phyloP scores from a whole-genome alignment of 2,329 filamentous ascomycete species.

The Paracoccidioides brasiliensis region DNA sequence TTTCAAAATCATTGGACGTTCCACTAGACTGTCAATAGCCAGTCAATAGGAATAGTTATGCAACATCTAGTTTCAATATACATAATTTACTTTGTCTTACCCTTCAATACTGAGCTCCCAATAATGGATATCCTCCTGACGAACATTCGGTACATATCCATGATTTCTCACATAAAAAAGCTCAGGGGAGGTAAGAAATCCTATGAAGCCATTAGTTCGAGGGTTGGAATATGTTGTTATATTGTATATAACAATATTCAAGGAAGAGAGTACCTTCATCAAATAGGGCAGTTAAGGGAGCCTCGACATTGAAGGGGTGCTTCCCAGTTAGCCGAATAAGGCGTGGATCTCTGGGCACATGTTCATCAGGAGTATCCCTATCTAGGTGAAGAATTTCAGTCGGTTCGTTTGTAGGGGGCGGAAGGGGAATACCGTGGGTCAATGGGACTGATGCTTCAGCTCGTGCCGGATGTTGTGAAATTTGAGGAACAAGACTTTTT shows the following conservation, averaged over 20 bases:
- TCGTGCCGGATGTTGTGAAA: neutral
- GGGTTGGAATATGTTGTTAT: neutral
- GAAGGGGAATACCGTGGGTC: conserved; percentile 46
- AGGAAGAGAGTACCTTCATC: conserved; percentile 37
- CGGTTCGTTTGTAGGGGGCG: conserved; percentile 47
- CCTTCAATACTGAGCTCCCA: conserved; percentile 81
- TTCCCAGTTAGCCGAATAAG: conserved; percentile 77
- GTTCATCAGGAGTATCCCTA: conserved; percentile 67
- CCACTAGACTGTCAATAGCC: conserved; percentile 46
- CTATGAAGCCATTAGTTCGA: conserved; percentile 26
- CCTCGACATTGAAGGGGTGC: conserved; percentile 84
- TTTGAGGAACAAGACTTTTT: neutral
- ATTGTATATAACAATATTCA: neutral
- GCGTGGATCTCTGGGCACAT: conserved; percentile 66
- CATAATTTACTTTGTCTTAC: conserved; percentile 15
- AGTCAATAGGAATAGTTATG: conserved; percentile 7
- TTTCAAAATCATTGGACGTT: conserved; percentile 58
- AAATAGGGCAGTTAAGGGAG: conserved; percentile 65
- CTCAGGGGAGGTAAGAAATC: conserved; percentile 76
- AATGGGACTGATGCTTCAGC: conserved; percentile 4
- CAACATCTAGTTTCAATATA: neutral
- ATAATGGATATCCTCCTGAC: conserved; percentile 56
- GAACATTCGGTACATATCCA: conserved; percentile 64
- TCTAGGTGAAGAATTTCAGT: conserved; percentile 59
- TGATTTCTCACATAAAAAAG: conserved; percentile 90